These are phyloP conservation scores for Dalbergia oliveri DNA, from an alignment of 306 rosid genomes.

Conservation along the genomic window DNA sequence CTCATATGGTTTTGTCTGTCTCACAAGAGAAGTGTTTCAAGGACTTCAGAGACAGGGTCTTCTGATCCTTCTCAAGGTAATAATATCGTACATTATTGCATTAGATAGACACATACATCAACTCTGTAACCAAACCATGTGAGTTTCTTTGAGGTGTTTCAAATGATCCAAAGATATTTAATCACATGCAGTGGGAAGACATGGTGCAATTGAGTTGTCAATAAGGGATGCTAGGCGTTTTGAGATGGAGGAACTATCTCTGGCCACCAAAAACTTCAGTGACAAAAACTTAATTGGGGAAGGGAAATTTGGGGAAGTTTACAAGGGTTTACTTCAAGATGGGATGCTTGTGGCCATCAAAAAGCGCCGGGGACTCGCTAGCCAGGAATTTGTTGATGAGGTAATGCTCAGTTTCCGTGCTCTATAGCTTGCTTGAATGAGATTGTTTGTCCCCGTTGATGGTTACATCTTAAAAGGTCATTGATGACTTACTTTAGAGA, in stretches of 20 bases:
- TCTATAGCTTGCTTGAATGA: conserved; percentile 8
- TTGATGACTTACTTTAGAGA: conserved; percentile 30
- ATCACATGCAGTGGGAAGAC: conserved; percentile 65
- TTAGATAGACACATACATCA: background rate
- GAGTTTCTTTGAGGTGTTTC: background rate
- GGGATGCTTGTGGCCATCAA: conserved; percentile 94
- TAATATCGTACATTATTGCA: conserved; percentile 1
- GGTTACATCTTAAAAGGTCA: background rate
- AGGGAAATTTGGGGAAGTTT: conserved; percentile 87
- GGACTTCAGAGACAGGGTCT: conserved; percentile 94
- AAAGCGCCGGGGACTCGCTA: conserved; percentile 72
- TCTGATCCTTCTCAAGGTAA: conserved; percentile 97
- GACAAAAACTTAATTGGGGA: conserved; percentile 74
- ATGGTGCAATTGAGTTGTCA: conserved; percentile 67
- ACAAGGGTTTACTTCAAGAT: conserved; percentile 89
- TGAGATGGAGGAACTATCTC: conserved; percentile 71
- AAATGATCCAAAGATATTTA: conserved; percentile 4
- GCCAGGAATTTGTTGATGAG: conserved; percentile 84
- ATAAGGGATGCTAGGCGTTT: conserved; percentile 67
- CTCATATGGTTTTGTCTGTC: conserved; percentile 67
- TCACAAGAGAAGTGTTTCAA: conserved; percentile 60
- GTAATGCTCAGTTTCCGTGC: conserved; percentile 51
- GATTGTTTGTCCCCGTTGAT: background rate
- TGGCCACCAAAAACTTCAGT: conserved; percentile 71
- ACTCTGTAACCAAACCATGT: no score